Evolutionary conservation across 306 rosid species (phyloP).

Genomic region (Cucumis sativus): DNA sequence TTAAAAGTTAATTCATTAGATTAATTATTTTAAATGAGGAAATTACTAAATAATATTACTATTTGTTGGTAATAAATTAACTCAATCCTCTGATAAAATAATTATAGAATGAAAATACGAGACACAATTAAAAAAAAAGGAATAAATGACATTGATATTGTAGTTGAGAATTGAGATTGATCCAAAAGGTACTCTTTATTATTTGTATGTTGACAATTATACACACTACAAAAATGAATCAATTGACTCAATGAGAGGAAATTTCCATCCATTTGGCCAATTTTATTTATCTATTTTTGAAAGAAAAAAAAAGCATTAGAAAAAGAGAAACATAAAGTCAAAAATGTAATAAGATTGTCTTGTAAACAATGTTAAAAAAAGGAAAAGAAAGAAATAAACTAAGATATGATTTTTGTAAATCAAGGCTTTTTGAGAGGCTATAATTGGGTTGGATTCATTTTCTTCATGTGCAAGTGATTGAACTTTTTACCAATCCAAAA

Average conservation of each 20-base stretch:
- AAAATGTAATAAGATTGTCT: not conserved
- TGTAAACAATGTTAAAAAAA: not conserved
- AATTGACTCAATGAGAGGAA: not conserved
- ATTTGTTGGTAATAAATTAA: not conserved
- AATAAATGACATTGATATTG: not conserved
- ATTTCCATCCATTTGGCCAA: not conserved
- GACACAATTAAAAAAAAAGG: not conserved
- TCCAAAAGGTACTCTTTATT: not conserved
- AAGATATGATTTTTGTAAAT: not conserved
- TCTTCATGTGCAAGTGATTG: not conserved
- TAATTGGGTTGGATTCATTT: not conserved
- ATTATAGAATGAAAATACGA: not conserved
- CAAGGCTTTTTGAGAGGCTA: not conserved
- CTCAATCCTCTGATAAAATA: not conserved
- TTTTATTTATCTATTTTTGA: not conserved
- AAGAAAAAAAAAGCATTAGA: not conserved
- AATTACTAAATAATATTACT: too few relatives aligned
- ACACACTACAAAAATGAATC: not conserved
- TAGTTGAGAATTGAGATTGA: not conserved
- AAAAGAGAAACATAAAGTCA: not conserved
- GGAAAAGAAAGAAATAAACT: not conserved
- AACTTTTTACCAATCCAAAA: conserved; percentile 1
- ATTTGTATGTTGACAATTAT: not conserved
- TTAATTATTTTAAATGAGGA: too few relatives aligned
- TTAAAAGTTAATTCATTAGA: too few relatives aligned